Evolutionary conservation across 805 yeast species (phyloP), one percentile per base, ranked within the genome.

Genomic region (Zygotorulaspora sp.): DNA sequence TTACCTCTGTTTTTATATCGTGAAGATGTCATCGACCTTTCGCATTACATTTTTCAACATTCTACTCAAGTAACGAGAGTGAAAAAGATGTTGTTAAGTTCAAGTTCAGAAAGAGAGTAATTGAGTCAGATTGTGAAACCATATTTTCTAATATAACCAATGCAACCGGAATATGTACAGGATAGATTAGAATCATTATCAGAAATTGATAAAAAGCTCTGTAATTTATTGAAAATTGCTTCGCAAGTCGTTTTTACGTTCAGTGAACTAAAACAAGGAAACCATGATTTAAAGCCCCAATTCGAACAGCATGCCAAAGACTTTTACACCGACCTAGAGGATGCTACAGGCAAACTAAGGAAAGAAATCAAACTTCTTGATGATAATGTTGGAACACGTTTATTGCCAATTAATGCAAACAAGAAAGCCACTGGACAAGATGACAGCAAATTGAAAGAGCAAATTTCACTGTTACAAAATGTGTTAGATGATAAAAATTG

Each of bases 361-460:
- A 42, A 41, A 12, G 65, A 60, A 40, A 52, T 60, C 18, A 48
- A 48, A 34, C 36, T 55, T 12, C 40, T 58, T 20, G 60, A 60
- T 26, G 62, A 55, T 8, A 57, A 54, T 28, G 44, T 50, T 16
- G 64, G 64, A 9, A 50, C 55, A 3, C 41, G 59, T 21, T 32
- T 59, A 22, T 44, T 60, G 14, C 65, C 65, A 6, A 54, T 58
- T 8, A 52, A 46, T 26, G 57, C 56, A 9, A 55, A 50, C 36
- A 60, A 60, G 47, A 55, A 53, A 32, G 61, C 62, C 11, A 35
- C 49, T 1, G 63, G 61, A 6, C 63, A 58, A 36, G 63, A 58
- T 38, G 56, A 57, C 25, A 62, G 55, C 29, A 58, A 58, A 37
- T 31, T 60, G 40, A 32, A 38, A 14, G 63, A 57, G 28, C 63